phyloP scores from a whole-genome alignment of 345 rosid genomes.

The Citrus unshiu region DNA sequence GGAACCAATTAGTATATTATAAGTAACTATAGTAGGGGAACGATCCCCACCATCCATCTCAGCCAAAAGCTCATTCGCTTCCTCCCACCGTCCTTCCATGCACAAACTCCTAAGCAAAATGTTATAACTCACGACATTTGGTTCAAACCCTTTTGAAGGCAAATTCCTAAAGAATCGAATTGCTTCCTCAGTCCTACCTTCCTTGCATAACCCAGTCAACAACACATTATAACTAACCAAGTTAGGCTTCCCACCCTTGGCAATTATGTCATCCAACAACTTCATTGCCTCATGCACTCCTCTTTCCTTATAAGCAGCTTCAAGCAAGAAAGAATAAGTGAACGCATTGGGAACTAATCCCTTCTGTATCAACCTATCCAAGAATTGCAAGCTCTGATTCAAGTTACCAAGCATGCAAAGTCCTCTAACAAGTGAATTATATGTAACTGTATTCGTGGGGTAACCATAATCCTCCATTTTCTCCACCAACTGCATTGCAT shows the following conservation, averaged over 20 bases:
- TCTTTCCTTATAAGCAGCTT: conserved; percentile 73
- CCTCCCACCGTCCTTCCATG: conserved; percentile 70
- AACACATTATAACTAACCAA: conserved; percentile 75
- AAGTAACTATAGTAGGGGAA: conserved; percentile 62
- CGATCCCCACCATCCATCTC: conserved; percentile 74
- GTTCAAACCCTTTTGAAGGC: conserved; percentile 65
- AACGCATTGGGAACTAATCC: conserved; percentile 73
- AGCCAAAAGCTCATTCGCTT: conserved; percentile 56
- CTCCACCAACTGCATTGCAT: conserved; percentile 88
- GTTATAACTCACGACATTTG: conserved; percentile 70
- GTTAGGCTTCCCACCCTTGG: conserved; percentile 60
- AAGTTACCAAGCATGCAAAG: conserved; percentile 68
- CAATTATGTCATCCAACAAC: conserved; percentile 61
- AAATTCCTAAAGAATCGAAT: conserved; percentile 55
- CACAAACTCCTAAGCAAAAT: conserved; percentile 74
- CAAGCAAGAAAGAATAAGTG: conserved; percentile 70
- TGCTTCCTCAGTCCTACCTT: conserved; percentile 72
- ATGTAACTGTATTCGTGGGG: conserved; percentile 52
- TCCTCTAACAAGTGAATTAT: conserved; percentile 65
- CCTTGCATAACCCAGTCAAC: conserved; percentile 76
- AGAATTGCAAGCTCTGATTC: conserved; percentile 57
- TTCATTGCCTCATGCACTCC: conserved; percentile 67
- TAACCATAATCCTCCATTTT: conserved; percentile 72
- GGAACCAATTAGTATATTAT: conserved; percentile 62
- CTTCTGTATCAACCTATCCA: conserved; percentile 56